phyloP scores from a whole-genome alignment of 2,329 filamentous ascomycete species.

The Exophiala aquamarina region DNA sequence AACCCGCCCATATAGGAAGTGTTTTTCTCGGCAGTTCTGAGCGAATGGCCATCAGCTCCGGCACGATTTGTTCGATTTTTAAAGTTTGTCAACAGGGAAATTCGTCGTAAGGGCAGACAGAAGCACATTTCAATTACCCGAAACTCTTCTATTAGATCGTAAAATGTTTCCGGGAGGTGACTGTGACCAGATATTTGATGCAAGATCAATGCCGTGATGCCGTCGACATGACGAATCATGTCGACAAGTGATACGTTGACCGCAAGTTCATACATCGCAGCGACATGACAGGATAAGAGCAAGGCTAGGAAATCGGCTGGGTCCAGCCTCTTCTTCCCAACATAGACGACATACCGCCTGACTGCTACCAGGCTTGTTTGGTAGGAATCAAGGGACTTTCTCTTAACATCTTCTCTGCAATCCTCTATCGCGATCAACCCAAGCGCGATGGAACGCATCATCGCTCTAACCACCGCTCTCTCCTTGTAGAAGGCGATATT shows the following conservation, averaged over 20 bases:
- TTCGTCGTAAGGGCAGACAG: constrained; percentile 1
- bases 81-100: not conserved
- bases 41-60: not conserved
- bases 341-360: constrained; percentile 4
- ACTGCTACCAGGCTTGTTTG: constrained; percentile 4
- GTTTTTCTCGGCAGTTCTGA: not conserved
- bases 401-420: constrained; percentile 1
- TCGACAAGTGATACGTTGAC: constrained; percentile 3
- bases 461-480: constrained; percentile 1
- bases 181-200: constrained; percentile 3
- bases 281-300: constrained; percentile 14
- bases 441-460: constrained; percentile 7
- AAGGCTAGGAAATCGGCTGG: constrained; percentile 1
- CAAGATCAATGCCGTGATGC: constrained; percentile 8
- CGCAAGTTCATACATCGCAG: constrained; percentile 14
- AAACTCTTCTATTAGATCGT: constrained; percentile 11
- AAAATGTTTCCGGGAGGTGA: constrained; percentile 2
- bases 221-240: constrained; percentile 10
- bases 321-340: not conserved
- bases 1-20: not conserved
- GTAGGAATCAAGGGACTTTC: constrained; percentile 8
- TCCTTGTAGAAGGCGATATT: constrained; percentile 3
- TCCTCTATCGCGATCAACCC: constrained; percentile 5
- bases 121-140: constrained; percentile 9
- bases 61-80: not conserved